phyloP scores from a whole-genome alignment of 1,139 yeast genomes.

The Saccharomyces hybrid region DNA sequence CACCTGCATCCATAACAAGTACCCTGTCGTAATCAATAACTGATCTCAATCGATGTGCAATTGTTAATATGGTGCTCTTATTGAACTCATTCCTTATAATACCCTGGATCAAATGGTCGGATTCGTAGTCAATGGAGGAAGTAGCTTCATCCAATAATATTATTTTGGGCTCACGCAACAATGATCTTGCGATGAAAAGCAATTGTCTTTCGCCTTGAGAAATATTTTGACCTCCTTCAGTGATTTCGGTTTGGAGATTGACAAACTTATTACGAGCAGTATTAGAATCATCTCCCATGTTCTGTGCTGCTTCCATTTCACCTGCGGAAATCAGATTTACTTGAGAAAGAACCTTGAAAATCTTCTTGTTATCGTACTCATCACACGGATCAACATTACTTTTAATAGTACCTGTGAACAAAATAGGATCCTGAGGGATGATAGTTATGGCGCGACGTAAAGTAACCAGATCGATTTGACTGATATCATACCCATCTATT shows the following conservation, averaged over 20 bases:
- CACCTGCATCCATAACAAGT: constrained; percentile 80
- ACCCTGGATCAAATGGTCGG: constrained; percentile 77
- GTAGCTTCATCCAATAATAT: constrained; percentile 86
- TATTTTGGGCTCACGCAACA: constrained; percentile 71
- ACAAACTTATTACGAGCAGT: constrained; percentile 51
- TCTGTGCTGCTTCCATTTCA: constrained; percentile 15
- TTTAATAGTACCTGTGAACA: constrained; percentile 72
- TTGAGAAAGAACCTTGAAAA: constrained; percentile 70
- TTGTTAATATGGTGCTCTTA: constrained; percentile 71
- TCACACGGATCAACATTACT: constrained; percentile 70
- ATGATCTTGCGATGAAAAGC: constrained; percentile 78
- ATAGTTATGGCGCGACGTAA: constrained; percentile 74
- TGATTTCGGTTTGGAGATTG: constrained; percentile 50
- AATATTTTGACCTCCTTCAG: constrained; percentile 80
- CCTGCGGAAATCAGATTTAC: constrained; percentile 53
- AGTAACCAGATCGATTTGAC: constrained; percentile 63
- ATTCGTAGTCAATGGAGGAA: constrained; percentile 82
- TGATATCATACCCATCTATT: constrained; percentile 82
- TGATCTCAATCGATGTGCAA: constrained; percentile 85
- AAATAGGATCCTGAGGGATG: constrained; percentile 85
- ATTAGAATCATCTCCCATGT: constrained; percentile 16
- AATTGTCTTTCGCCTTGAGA: constrained; percentile 93
- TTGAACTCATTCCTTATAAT: constrained; percentile 79
- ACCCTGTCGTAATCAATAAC: constrained; percentile 85
- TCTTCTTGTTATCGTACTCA: constrained; percentile 56